phyloP scores from a whole-genome alignment of 768 basidiomycete genomes.

The Mycena chlorophos region DNA sequence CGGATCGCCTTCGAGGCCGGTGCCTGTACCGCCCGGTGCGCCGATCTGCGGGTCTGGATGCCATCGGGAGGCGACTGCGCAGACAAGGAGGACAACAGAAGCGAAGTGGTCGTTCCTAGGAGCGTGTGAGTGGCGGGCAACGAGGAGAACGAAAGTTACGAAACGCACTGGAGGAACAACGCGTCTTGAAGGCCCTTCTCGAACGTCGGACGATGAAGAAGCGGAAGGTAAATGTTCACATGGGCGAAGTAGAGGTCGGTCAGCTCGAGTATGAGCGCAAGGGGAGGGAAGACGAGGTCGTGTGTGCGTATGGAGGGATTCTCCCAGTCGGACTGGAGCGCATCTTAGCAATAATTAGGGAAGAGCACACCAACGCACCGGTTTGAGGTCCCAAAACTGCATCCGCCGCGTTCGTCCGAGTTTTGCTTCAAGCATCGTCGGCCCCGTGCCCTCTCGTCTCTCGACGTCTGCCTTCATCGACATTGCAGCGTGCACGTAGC shows the following conservation, averaged over 20 bases:
- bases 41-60: slow-evolving; percentile 58
- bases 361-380: not conserved
- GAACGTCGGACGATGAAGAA: slow-evolving; percentile 75
- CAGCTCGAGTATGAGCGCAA: slow-evolving; percentile 51
- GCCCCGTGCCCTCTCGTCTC: too few species aligned
- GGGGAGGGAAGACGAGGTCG: slow-evolving; percentile 47
- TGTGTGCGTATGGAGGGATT: not conserved
- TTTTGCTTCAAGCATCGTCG: too few species aligned
- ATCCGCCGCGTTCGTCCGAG: too few species aligned
- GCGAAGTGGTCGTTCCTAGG: slow-evolving; percentile 51
- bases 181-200: slow-evolving; percentile 48
- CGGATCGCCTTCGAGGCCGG: not conserved
- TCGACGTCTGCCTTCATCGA: too few species aligned
- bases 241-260: slow-evolving; percentile 65
- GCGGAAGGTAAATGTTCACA: slow-evolving; percentile 56
- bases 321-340: not conserved
- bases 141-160: not conserved
- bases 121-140: not conserved
- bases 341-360: not conserved
- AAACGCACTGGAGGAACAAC: slow-evolving; percentile 41
- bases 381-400: slow-evolving; percentile 27
- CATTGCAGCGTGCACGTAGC: slow-evolving; percentile 55
- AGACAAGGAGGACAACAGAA: slow-evolving; percentile 62
- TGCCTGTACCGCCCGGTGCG: not conserved
- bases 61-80: slow-evolving; percentile 63